Evolutionary conservation across 2,329 filamentous ascomycete genomes (phyloP).

Genomic region (Mollisiaceae sp.): DNA sequence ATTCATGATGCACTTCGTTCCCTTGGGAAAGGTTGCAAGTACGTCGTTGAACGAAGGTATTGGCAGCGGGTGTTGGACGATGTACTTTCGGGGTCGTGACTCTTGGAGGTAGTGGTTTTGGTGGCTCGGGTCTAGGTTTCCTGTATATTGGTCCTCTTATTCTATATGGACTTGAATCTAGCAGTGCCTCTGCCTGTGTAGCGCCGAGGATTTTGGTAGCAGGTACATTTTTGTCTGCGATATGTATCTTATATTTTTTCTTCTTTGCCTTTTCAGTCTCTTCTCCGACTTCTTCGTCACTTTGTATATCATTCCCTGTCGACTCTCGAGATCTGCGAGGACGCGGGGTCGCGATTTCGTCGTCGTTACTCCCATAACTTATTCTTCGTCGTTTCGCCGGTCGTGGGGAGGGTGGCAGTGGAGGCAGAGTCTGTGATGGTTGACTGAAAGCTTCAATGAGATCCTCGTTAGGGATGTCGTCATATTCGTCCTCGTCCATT

Average conservation of each 20-base stretch:
- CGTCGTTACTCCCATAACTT: conserved; percentile 25
- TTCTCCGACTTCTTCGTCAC: conserved; percentile 26
- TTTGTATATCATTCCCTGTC: conserved; percentile 21
- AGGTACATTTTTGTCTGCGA: conserved; percentile 35
- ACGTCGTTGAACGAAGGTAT: conserved; percentile 14
- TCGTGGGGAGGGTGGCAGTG: conserved; percentile 40
- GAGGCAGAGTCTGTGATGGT: conserved; percentile 37
- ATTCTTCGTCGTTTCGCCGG: conserved; percentile 45
- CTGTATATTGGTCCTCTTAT: conserved; percentile 57
- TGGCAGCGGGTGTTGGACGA: conserved; percentile 1
- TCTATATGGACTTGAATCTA: conserved; percentile 53
- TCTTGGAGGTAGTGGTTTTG: conserved; percentile 27
- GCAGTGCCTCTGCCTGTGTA: conserved; percentile 41
- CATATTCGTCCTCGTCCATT: conserved; percentile 63
- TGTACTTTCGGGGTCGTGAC: conserved; percentile 21
- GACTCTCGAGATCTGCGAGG: conserved; percentile 28
- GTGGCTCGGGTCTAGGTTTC: conserved; percentile 45
- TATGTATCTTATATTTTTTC: conserved; percentile 41
- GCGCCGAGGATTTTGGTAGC: conserved; percentile 37
- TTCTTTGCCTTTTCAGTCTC: conserved; percentile 34
- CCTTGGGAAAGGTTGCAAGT: conserved; percentile 15
- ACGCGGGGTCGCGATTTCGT: conserved; percentile 14
- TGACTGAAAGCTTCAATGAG: conserved; percentile 62
- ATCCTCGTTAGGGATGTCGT: conserved; percentile 70
- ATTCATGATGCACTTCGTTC: conserved; percentile 41